Base-by-base conservation (phyloP, 495 filamentous ascomycete genomes). In the Pyrenopolyporus hunteri region DNA sequence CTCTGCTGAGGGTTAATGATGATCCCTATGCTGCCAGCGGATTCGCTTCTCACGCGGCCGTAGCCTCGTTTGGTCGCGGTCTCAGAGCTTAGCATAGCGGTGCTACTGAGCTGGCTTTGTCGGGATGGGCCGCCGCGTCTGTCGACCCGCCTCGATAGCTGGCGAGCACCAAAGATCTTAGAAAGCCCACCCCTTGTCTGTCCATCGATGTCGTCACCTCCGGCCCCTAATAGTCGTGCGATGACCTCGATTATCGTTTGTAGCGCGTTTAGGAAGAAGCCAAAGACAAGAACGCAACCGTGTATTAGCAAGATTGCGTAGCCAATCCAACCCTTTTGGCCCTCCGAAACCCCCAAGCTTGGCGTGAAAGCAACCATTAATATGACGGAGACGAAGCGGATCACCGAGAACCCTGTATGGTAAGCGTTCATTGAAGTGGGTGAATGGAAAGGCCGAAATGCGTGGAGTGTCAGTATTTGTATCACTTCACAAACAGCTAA, bases 341-440 rank as follows among this genome's bases (percentile, higher is more conserved):
- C 83, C 64, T 92, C 85, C 2, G 84, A 82, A 6, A 97, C 84
- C 2, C 86, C 85, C 3, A 97, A 78, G 9, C 89, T 88, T 2
- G 93, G 92, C 9, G 93, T 82, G 73, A 98, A 98, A 1, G 92
- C 82, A 19, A 96, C 83, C 77, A 90, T 93, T 16, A 98, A 78
- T 25, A 98, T 80, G 31, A 94, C 85, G 1, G 87, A 87, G 9
- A 91, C 72, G 45, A 97, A 85, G 14, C 94, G 85, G 11, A 96
- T 76, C 9, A 84, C 76, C 1, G 92, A 83, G 70, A 97, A 96
- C 47, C 91, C 84, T 16, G 88, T 88, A 62, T 98, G 93, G 66
- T 95, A 97, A 3, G 89, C 81, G 68, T 97, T 98, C 95, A 98
- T 98, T n/a, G 92, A 97, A 0, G 95, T 98, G 28, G 91, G 86